These are phyloP conservation scores for Uncinocarpus reesii DNA, from an alignment of 2,329 filamentous ascomycete genomes.

Conservation along the genomic window DNA sequence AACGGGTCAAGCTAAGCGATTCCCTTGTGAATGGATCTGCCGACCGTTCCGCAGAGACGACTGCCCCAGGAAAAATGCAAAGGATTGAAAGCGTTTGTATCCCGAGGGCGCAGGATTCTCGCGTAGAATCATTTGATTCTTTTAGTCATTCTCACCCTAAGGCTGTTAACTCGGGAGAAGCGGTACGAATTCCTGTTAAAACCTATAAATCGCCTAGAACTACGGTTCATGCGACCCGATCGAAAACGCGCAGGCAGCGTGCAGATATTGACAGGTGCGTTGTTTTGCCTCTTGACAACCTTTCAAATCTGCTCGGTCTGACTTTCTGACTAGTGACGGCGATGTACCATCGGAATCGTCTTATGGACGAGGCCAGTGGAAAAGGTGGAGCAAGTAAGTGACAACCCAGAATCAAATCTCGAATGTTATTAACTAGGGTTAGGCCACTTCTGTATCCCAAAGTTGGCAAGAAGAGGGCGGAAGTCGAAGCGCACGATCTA, in stretches of 20 bases:
- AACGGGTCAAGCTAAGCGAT: conserved; percentile 16
- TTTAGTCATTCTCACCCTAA: conserved; percentile 14
- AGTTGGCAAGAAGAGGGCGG: conserved; percentile 38
- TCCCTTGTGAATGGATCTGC: conserved; percentile 8
- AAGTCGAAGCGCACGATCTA: conserved; percentile 42
- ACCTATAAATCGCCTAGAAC: conserved; percentile 15
- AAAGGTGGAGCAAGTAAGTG: conserved; percentile 15
- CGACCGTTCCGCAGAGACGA: neutral
- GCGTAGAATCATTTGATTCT: neutral
- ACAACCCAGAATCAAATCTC: neutral
- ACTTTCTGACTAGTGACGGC: conserved; percentile 8
- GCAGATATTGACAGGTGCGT: conserved; percentile 16
- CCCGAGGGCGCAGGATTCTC: neutral
- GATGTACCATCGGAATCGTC: conserved; percentile 4
- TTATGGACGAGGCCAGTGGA: neutral
- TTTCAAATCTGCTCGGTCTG: neutral
- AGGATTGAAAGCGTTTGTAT: neutral
- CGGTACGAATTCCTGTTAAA: conserved; percentile 25
- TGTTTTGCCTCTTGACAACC: neutral
- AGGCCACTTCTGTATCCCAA: conserved; percentile 38
- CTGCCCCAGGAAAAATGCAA: neutral
- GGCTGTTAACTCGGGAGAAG: conserved; percentile 7
- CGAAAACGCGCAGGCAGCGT: conserved; percentile 19
- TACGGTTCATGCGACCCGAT: conserved; percentile 24
- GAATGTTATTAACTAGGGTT: conserved; percentile 1